phyloP scores from a whole-genome alignment of 371 early-diverging fungal species.

The Haplosporangium sp. region DNA sequence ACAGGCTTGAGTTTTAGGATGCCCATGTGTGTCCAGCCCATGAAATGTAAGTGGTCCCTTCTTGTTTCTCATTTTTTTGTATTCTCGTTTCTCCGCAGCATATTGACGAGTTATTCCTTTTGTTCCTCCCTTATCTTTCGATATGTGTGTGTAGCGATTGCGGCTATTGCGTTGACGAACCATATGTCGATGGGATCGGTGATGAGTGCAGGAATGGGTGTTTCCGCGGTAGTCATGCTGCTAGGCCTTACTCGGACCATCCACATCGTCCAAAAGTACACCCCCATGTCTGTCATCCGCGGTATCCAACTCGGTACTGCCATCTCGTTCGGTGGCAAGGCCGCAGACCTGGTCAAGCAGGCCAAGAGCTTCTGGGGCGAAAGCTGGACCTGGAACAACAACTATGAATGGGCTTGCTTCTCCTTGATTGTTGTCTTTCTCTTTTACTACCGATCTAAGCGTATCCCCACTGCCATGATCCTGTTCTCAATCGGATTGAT shows the following conservation, averaged over 20 bases:
- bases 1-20: slow-evolving; percentile 82
- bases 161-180: slow-evolving; percentile 82
- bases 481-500: slow-evolving; percentile 79
- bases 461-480: slow-evolving; percentile 79
- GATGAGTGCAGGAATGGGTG: slow-evolving; percentile 83
- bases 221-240: slow-evolving; percentile 72
- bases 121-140: not conserved
- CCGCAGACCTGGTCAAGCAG: slow-evolving; percentile 66
- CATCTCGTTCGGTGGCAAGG: slow-evolving; percentile 79
- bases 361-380: slow-evolving; percentile 58
- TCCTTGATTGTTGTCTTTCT: slow-evolving; percentile 74
- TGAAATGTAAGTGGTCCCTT: slow-evolving; percentile 70
- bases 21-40: slow-evolving; percentile 89
- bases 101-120: slow-evolving; percentile 2
- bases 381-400: slow-evolving; percentile 77
- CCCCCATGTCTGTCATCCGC: slow-evolving; percentile 83
- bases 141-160: slow-evolving; percentile 69
- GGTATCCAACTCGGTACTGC: slow-evolving; percentile 93
- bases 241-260: slow-evolving; percentile 82
- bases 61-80: not conserved
- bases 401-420: slow-evolving; percentile 78
- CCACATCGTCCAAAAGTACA: slow-evolving; percentile 73
- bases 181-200: slow-evolving; percentile 77
- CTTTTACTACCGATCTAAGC: slow-evolving; percentile 70
- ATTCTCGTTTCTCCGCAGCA: too few species aligned